phyloP scores from a whole-genome alignment of 2,329 filamentous ascomycete species.

The Claviceps quebecensis region DNA sequence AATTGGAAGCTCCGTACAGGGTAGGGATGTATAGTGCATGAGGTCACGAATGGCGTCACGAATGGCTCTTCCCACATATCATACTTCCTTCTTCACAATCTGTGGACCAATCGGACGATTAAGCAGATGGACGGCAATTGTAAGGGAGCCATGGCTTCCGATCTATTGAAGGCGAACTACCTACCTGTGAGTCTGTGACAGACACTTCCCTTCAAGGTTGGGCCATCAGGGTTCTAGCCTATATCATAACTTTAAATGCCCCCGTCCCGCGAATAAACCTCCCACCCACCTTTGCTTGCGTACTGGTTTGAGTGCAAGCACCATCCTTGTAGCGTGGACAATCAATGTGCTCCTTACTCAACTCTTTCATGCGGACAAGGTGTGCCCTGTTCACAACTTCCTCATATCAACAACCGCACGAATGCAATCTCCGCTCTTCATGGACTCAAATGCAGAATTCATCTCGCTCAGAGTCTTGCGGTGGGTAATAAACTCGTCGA shows the following conservation, averaged over 20 bases:
- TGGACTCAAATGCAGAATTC: slow-evolving; percentile 79
- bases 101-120: too few relatives aligned
- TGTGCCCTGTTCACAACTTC: slow-evolving; percentile 15
- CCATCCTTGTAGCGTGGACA: not conserved
- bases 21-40: too few relatives aligned
- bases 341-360: not conserved
- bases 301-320: not conserved
- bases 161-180: too few relatives aligned
- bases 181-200: too few relatives aligned
- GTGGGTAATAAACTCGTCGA: slow-evolving; percentile 99
- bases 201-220: too few relatives aligned
- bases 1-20: too few relatives aligned
- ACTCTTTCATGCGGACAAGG: not conserved
- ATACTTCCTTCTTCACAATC: too few relatives aligned
- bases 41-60: too few relatives aligned
- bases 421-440: slow-evolving; percentile 96
- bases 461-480: slow-evolving; percentile 70
- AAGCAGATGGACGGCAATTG: too few relatives aligned
- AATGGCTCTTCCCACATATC: too few relatives aligned
- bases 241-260: not conserved
- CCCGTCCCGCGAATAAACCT: not conserved
- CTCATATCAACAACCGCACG: slow-evolving; percentile 72
- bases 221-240: not conserved
- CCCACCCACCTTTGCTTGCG: not conserved
- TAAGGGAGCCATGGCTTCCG: too few relatives aligned